phyloP scores from a whole-genome alignment of 148 eudicot species.

The Vaccinium macrocarpon region DNA sequence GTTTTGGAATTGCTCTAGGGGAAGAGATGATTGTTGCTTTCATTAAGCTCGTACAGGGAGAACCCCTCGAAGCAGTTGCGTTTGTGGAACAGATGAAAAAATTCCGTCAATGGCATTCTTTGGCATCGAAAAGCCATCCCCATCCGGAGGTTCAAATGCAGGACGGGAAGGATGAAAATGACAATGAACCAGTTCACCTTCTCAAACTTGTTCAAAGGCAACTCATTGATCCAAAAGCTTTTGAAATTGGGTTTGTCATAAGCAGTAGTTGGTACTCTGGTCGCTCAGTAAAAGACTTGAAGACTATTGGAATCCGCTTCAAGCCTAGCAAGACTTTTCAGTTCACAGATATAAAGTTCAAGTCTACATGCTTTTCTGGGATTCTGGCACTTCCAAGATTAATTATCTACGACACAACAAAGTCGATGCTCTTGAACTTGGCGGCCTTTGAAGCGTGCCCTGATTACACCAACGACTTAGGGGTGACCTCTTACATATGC shows the following conservation, averaged over 20 bases:
- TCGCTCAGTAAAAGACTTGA: conserved; percentile 1
- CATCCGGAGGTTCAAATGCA: neutral
- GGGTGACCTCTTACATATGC: neutral
- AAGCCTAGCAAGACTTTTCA: neutral
- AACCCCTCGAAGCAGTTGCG: too few species aligned
- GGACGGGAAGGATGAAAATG: neutral
- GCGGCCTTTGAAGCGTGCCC: neutral
- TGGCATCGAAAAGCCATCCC: too few species aligned
- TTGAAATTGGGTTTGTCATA: neutral
- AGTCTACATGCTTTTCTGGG: too few species aligned
- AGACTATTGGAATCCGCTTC: neutral
- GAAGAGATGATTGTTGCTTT: too few species aligned
- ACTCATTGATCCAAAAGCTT: neutral
- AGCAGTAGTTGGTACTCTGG: neutral
- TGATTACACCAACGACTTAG: neutral
- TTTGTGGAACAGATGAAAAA: too few species aligned
- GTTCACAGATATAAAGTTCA: neutral
- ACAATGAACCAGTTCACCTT: neutral
- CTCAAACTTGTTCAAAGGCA: neutral
- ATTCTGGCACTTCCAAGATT: neutral
- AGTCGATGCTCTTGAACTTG: neutral
- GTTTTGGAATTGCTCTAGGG: too few species aligned
- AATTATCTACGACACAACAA: neutral
- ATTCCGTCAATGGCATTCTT: too few species aligned
- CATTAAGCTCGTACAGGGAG: too few species aligned